A percentile compares a stretch with the other conserved stretches of the same genome.
phyloP scores from a whole-genome alignment of 331 rosid species.

The Quercus phellos region DNA sequence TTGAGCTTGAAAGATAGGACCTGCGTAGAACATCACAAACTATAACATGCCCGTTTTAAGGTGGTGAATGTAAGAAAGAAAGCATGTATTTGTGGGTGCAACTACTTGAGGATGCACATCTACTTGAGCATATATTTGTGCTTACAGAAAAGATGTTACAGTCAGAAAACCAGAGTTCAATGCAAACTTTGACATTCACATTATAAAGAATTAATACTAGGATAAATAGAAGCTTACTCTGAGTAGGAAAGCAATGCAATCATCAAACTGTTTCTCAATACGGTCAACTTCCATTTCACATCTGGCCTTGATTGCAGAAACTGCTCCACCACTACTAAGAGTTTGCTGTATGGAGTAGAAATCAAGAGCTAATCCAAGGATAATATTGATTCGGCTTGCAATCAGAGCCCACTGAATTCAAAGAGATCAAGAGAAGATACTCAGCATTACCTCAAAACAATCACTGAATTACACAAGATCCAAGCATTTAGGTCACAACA shows the following conservation, averaged over 20 bases:
- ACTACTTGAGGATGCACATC: neutral
- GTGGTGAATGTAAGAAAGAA: neutral
- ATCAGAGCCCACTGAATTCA: slow-evolving; percentile 84
- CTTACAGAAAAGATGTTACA: neutral
- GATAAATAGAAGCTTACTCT: slow-evolving; percentile 50
- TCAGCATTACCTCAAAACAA: slow-evolving; percentile 26
- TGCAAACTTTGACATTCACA: neutral
- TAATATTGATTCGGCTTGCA: slow-evolving; percentile 89
- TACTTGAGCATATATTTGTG: neutral
- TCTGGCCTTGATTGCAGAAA: slow-evolving; percentile 78
- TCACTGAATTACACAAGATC: slow-evolving; percentile 11
- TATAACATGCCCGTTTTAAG: neutral
- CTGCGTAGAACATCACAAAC: slow-evolving; percentile 36
- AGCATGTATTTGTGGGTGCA: neutral
- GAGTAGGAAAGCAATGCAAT: slow-evolving; percentile 89
- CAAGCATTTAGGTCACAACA: neutral
- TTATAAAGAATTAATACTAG: neutral
- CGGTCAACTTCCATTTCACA: slow-evolving; percentile 95
- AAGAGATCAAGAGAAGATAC: slow-evolving; percentile 13
- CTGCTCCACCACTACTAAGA: slow-evolving; percentile 78
- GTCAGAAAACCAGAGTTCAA: neutral
- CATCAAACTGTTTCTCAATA: slow-evolving; percentile 91
- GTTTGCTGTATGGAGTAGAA: slow-evolving; percentile 81
- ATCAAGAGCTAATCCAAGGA: slow-evolving; percentile 86
- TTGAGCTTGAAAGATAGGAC: slow-evolving; percentile 91